A percentile compares a stretch with the other conserved stretches of the same genome.
These are phyloP conservation scores for Teratosphaeria zuluensis DNA, from an alignment of 2,329 filamentous ascomycete genomes.

Conservation along the genomic window DNA sequence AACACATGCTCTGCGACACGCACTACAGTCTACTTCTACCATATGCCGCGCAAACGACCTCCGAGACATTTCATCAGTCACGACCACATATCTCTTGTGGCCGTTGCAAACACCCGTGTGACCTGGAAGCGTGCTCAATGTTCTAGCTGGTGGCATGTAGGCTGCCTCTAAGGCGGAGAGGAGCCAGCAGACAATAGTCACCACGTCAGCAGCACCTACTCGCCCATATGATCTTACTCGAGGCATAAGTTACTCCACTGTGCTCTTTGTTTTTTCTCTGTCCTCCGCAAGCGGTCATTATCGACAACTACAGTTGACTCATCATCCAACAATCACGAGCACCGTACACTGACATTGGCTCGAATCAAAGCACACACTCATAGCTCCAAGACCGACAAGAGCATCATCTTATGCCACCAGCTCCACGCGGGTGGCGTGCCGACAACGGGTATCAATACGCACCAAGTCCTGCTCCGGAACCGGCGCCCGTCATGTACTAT, in stretches of 20 bases:
- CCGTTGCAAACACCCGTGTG: not conserved
- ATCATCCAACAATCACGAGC: not conserved
- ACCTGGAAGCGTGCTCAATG: not conserved
- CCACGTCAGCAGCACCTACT: not conserved
- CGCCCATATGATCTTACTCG: not conserved
- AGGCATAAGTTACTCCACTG: not conserved
- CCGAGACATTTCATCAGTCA: not conserved
- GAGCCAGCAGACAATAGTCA: not conserved
- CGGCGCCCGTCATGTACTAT: not conserved
- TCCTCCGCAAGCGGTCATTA: not conserved
- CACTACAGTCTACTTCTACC: not conserved
- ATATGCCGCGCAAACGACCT: not conserved
- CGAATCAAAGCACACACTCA: not conserved
- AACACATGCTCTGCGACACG: not conserved
- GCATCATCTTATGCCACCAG: not conserved
- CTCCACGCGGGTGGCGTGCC: constrained; percentile 5
- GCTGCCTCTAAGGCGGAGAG: not conserved
- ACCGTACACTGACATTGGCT: not conserved
- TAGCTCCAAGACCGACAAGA: not conserved
- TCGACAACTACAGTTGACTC: not conserved
- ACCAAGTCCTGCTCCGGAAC: constrained; percentile 1
- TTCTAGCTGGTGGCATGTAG: not conserved
- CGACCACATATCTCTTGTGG: not conserved
- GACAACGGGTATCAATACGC: constrained; percentile 2
- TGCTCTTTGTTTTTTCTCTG: too few species aligned